Base-by-base conservation (phyloP, 2,329 filamentous ascomycete genomes). In the Xylariaceae sp. region DNA sequence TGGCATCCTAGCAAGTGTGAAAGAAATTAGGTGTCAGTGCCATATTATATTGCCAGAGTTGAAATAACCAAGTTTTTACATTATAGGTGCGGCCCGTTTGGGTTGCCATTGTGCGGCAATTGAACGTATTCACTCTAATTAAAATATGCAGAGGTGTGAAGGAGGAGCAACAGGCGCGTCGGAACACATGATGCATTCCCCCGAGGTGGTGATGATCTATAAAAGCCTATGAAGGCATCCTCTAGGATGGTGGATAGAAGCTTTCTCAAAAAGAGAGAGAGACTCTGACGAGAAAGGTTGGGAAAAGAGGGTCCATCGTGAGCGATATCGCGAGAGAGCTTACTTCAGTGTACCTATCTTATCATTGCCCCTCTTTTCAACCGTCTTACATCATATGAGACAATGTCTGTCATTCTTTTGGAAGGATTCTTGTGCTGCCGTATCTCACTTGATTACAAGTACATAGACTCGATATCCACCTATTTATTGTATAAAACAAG, bases 1-100 rank as follows among this genome's bases (percentile, higher is more conserved):
- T 87, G 44, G 94, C 95, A 73, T 95, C 92, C 92, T 96, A 64
- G 12, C 11, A 31, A 31, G 21, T 29, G 28, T 49, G 59, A 29
- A 19, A 46, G 23, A 26, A 11, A 16, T n/a, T n/a, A n/a, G n/a
- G n/a, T n/a, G 54, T 60, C 39, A 49, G 36, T 40, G 9, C 24
- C n/a, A 31, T 26, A n/a, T n/a, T n/a, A n/a, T n/a, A n/a, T n/a
- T n/a, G n/a, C n/a, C n/a, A n/a, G n/a, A n/a, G n/a, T 3, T 17
- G 31, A n/a, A 34, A 19, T 16, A 16, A 26, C 5, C 8, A 19
- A 37, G 17, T 23, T 55, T 24, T 52, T 63, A 70, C 67, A 67
- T 68, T 66, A 43, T 69, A 70, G 3, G 58, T 63, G 48, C 68
- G 60, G 26, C 56, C 40, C 24, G 41, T 39, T 58, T 64, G 62